Evolutionary conservation across 441 rosid genomes (phyloP).

Genomic region (Jatropha podagrica): DNA sequence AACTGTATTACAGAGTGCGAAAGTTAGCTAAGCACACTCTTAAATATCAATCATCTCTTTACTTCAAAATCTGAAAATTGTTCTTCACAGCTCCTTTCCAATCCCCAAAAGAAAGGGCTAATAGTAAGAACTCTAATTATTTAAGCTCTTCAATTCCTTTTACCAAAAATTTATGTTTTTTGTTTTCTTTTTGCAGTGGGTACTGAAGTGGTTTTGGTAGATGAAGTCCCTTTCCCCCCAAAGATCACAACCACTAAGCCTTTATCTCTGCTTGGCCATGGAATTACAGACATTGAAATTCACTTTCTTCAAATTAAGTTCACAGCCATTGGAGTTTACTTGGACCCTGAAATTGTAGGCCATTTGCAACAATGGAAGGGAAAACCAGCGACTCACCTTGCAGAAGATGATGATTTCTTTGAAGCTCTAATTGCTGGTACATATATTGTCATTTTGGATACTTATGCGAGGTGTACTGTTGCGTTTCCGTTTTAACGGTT

Average conservation of each 20-base stretch:
- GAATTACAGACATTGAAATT: constrained; percentile 90
- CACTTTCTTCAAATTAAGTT: constrained; percentile 92
- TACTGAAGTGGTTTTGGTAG: constrained; percentile 65
- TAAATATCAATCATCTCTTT: not conserved
- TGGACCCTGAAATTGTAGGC: constrained; percentile 55
- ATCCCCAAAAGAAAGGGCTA: not conserved
- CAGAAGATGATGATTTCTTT: constrained; percentile 76
- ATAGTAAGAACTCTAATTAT: not conserved
- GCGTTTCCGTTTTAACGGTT: too few species aligned
- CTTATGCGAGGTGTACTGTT: too few species aligned
- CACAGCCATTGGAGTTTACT: constrained; percentile 89
- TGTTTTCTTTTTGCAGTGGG: constrained; percentile 44
- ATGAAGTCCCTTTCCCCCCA: constrained; percentile 67
- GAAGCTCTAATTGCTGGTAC: constrained; percentile 64
- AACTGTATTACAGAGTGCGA: not conserved
- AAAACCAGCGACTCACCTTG: constrained; percentile 50
- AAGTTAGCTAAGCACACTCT: not conserved
- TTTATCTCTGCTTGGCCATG: constrained; percentile 67
- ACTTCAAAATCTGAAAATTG: not conserved
- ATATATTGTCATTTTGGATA: too few species aligned
- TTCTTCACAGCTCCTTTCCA: not conserved
- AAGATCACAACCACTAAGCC: constrained; percentile 61
- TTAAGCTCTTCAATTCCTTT: too few species aligned
- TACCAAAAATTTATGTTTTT: too few species aligned
- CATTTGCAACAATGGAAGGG: constrained; percentile 82